phyloP scores from a whole-genome alignment of 2,329 filamentous ascomycete genomes.

The Diaporthe sp. region DNA sequence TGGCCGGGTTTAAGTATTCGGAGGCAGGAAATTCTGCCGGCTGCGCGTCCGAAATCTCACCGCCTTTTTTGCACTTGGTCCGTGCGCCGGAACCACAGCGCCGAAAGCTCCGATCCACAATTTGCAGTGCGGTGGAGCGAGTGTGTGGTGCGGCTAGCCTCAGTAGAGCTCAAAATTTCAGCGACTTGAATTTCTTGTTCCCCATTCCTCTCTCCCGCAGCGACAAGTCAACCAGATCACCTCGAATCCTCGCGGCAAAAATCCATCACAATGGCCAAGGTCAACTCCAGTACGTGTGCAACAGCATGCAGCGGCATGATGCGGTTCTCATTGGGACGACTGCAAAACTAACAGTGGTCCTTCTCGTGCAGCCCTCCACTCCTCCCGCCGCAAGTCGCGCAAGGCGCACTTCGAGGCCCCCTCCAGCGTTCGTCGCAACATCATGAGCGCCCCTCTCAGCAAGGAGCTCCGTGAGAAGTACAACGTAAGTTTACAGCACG shows the following conservation, averaged over 20 bases:
- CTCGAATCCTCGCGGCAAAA: slow-evolving; percentile 41
- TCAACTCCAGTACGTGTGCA: slow-evolving; percentile 61
- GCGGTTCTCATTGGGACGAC: neutral
- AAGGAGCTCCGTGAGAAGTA: slow-evolving; percentile 99
- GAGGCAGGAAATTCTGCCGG: neutral
- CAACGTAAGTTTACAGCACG: slow-evolving; percentile 77
- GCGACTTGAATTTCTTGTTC: neutral
- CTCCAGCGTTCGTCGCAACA: slow-evolving; percentile 92
- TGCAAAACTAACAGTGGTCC: slow-evolving; percentile 41
- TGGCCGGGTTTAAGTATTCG: slow-evolving; percentile 25
- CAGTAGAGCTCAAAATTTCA: slow-evolving; percentile 13
- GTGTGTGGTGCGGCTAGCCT: neutral
- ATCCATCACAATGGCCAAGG: slow-evolving; percentile 75
- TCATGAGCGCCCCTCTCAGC: slow-evolving; percentile 96
- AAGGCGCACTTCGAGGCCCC: slow-evolving; percentile 98
- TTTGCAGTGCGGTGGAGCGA: slow-evolving; percentile 3
- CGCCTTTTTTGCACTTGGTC: slow-evolving; percentile 14
- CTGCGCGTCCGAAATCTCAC: neutral
- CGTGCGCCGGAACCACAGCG: slow-evolving; percentile 30
- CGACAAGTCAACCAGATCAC: slow-evolving; percentile 35
- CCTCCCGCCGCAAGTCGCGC: slow-evolving; percentile 97
- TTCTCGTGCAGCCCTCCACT: slow-evolving; percentile 68
- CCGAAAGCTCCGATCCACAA: slow-evolving; percentile 39
- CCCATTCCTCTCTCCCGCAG: slow-evolving; percentile 32
- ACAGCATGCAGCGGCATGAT: neutral